Evolutionary conservation across 352 stramenopile species (phyloP), one percentile per base, ranked within the genome.

Genomic region (Phytophthora europaea): DNA sequence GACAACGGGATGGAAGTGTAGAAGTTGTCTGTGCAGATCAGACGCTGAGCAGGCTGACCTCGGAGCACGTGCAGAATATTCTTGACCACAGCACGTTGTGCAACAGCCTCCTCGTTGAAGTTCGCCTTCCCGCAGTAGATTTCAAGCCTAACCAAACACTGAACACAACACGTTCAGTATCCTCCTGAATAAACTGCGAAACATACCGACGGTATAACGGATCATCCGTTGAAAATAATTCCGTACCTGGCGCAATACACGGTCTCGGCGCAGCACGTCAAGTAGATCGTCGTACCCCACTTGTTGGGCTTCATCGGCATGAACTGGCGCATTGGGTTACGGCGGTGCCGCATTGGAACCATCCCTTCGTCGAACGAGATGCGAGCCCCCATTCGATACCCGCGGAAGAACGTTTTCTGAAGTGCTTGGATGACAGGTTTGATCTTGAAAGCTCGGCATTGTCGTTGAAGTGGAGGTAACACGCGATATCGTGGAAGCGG

Each of bases 1-100:
- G 67, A 69, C 15, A 47, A 9, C 15, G 38, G 38, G 0, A 73
- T 43, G 10, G 67, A 74, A 1, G 60, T 65, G 53, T 73, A 68
- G 53, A 64, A 61, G 28, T n/a, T n/a, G n/a, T n/a, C n/a, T n/a
- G n/a, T n/a, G n/a, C n/a, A 22, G 1, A n/a, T n/a, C n/a, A n/a
- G n/a, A n/a, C 43, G 43, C 7, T 61, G 53, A 0, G 51, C 18
- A 13, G 28, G 18, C 43, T 71, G 64, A 1, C 50, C 64, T 4
- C 40, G 13, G 6, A 65, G 64, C 22, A 63, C 64, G 13, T 47
- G 38, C 2, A 4, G 5, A 4, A 47, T 4, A 47, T 47, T 47
- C 38, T 18, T 47, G 38, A 47, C 38, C 2, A 47, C 38, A 47
- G 15, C 38, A 16, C 38, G 38, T 9, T 47, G 38, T 4, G 38